Conservation (phyloP, 345 rosid genomes). For the Camelina hispida region DNA sequence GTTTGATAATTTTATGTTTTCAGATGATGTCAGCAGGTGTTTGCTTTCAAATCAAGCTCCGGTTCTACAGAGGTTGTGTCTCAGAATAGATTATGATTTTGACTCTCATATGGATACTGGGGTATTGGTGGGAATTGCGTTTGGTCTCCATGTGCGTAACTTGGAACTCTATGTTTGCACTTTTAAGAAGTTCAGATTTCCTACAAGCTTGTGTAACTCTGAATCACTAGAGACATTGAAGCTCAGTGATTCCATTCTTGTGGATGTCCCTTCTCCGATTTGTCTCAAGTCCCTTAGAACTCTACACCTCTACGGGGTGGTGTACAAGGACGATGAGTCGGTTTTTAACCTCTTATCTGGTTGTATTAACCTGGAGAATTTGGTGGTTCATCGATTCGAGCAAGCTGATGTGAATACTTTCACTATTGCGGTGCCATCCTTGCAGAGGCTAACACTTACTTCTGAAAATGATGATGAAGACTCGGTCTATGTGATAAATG, state of each 20-base stretch:
- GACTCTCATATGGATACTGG: background rate
- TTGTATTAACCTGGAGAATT: background rate
- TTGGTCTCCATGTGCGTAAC: background rate
- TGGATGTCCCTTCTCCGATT: background rate
- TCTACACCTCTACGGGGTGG: background rate
- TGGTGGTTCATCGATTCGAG: background rate
- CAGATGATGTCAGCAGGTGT: background rate
- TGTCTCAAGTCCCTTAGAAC: background rate
- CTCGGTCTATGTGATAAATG: background rate
- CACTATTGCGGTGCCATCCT: conserved; percentile 15
- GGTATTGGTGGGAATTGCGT: background rate
- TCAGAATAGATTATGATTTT: background rate
- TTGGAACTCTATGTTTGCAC: background rate
- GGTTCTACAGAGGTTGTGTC: background rate
- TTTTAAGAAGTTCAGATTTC: background rate
- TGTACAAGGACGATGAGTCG: background rate
- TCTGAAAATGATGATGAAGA: background rate
- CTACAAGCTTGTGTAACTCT: background rate
- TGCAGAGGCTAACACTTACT: conserved; percentile 10
- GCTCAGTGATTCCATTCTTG: background rate
- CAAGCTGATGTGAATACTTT: background rate
- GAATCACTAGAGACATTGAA: background rate
- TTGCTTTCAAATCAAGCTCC: conserved; percentile 15
- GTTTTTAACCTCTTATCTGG: background rate
- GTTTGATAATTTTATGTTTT: background rate